Base-by-base conservation (phyloP, 2,329 filamentous ascomycete genomes). In the Aspergillus pseudoterreus region DNA sequence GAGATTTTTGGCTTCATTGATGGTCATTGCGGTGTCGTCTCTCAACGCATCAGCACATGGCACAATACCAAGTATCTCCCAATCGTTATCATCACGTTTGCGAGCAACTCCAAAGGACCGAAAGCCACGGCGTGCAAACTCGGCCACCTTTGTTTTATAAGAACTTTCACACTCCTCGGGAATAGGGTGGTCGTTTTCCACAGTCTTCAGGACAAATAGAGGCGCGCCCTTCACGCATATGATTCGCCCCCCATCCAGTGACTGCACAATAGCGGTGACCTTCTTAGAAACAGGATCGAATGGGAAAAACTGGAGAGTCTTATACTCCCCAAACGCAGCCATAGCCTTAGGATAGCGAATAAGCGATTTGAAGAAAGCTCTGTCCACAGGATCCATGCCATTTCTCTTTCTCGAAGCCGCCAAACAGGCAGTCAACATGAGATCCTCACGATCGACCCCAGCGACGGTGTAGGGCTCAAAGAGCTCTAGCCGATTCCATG, bases 211-310 rank as follows among this genome's bases (percentile, higher is more conserved):
- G 54, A 95, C 89, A 75, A 91, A 89, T 42, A 94, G 83, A 67
- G 91, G 90, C 58, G 91, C 89, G 71, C 90, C 91, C 80, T 96
- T 95, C 72, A 95, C 88, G 73, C 90, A 95, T 70, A 84, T 85
- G 66, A 95, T 92, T 68, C 82, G 83, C 78, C 94, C 88, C 56
- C 90, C 91, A 69, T 89, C 81, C 56, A 88, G 87, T 61, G 88
- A 91, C 75, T 92, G 82, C 53, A 95, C 90, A 52, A 94, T 72
- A 47, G 90, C 90, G 63, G 84, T 85, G 52, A 95, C 90, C 79
- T 95, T 95, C 80, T 95, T 95, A 70, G 89, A 94, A 67, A 95
- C 90, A 55, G 90, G 90, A 70, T 95, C 90, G 73, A 95, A 95
- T 58, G 90, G 90, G 72, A 84, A 82, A 79, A 95, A 95, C 42